Evolutionary conservation across 2,329 filamentous ascomycete species (phyloP).

Genomic region (Lachnellula subtilissima): DNA sequence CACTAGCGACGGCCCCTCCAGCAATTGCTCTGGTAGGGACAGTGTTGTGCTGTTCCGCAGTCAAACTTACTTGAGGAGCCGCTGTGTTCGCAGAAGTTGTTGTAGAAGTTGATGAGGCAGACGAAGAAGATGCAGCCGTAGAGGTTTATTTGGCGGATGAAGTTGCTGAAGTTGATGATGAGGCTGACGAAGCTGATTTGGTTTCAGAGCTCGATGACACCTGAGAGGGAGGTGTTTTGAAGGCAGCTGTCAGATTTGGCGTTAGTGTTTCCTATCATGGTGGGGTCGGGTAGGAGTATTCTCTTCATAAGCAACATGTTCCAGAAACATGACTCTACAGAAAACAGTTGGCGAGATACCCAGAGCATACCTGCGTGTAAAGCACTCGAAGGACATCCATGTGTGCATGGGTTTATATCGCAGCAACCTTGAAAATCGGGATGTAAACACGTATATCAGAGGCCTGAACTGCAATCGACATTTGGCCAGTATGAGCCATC

Average conservation of each 20-base stretch:
- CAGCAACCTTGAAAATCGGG: constrained; percentile 17
- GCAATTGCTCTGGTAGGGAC: neutral
- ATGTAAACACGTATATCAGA: constrained; percentile 10
- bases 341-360: no score
- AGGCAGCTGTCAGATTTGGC: neutral
- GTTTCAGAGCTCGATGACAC: neutral
- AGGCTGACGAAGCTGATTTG: neutral
- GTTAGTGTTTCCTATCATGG: no score
- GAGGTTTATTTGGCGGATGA: neutral
- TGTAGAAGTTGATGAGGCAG: neutral
- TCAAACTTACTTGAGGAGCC: neutral
- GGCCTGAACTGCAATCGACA: constrained; percentile 9
- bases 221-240: neutral
- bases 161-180: neutral
- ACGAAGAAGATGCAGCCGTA: neutral
- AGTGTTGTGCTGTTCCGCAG: neutral
- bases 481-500: constrained; percentile 15
- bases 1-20: neutral
- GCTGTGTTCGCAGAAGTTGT: neutral
- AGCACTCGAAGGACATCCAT: neutral
- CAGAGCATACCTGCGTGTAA: neutral
- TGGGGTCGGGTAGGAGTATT: no score
- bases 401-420: constrained; percentile 7
- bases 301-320: no score
- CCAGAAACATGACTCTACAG: no score